Base-by-base conservation (phyloP, 1,284 basidiomycete genomes). In the Boletellus deceptivus region DNA sequence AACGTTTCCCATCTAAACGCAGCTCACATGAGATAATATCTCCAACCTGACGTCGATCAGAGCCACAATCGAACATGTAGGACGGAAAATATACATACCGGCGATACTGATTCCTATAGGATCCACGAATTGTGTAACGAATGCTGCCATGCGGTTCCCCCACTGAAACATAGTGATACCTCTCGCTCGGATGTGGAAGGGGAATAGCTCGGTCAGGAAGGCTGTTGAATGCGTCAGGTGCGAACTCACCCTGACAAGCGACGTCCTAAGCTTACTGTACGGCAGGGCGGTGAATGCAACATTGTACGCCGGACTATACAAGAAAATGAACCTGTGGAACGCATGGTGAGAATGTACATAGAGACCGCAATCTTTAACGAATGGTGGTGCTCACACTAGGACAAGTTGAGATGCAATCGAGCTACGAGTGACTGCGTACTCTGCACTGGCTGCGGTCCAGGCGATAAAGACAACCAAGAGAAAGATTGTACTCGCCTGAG, bases 201-300 rank as follows among this genome's bases (percentile, higher is more conserved):
- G 64, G 24, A 67, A 63, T 16, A 63, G 55, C 36, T 67, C 64
- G 3, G 59, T 53, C 43, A 63, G 22, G 35, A 34, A 64, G 9
- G 55, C 61, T 62, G 17, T 25, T 9, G 25, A 25, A 25, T 25
- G 25, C 8, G 25, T 25, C 25, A 25, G 25, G 25, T 8, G 25
- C 25, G 8, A 25, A 4, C 7, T 25, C 25, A 25, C 25, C 7
- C 7, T 25, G 25, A 25, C 25, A 9, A 25, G 25, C 8, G 25
- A 9, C 25, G 25, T 25, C 8, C 25, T 8, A 29, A 2, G 6
- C 59, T 44, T 8, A 61, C 63, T 40, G 24, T 43, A 50, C 6
- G 11, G 38, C 31, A 59, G 34, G 14, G 48, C 14, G 14, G 22
- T 43, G 11, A 44, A 53, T 27, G 27, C 55, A 5, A 44, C 3